Base-by-base conservation (phyloP, 2,329 filamentous ascomycete genomes). In the Scedosporium dehoogii region DNA sequence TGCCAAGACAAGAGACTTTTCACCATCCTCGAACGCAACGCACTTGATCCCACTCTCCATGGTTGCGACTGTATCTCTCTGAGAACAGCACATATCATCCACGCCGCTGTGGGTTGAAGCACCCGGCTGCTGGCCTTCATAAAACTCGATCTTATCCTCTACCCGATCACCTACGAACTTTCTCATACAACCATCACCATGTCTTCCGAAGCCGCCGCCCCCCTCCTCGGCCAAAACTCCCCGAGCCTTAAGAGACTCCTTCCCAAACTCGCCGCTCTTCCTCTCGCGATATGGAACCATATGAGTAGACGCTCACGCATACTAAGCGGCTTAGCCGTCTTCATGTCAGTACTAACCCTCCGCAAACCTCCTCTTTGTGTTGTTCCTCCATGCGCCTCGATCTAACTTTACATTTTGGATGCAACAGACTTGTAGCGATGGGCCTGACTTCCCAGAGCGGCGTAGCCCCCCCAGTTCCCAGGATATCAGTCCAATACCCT, bases 261-360 rank as follows among this genome's bases (percentile, higher is more conserved):
- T 10, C 42, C 58, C 21, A 62, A 68, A 58, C 41, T 66, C 10
- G 69, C 68, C 55, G 62, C 61, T 25, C 61, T 73, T 18, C 51
- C 61, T 6, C 38, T 69, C 21, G 67, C 69, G 27, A 58, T 69
- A 46, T 76, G 74, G 74, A 65, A 68, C 16, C 68, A 68, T 63
- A 75, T 70, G 2, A 72, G 70, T 14, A 70, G 72, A 46, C 72
- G 74, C 7, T 73, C 75, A 66, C 70, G 71, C 51, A 55, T 73
- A 7, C 63, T 68, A 16, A 68, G 68, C 44, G 66, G 66, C 4
- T 64, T 73, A 25, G 46, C 73, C 14, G n/a, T 74, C n/a, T 64
- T 75, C 57, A 59, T 72, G 71, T 74, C 67, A 65, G 72, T 65
- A 14, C 2, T 38, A 38, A 3, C 33, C 33, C 9, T 38, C 10